Conservation (phyloP, 192 early-diverging fungal genomes). For the Globomyces pollinis-pini region DNA sequence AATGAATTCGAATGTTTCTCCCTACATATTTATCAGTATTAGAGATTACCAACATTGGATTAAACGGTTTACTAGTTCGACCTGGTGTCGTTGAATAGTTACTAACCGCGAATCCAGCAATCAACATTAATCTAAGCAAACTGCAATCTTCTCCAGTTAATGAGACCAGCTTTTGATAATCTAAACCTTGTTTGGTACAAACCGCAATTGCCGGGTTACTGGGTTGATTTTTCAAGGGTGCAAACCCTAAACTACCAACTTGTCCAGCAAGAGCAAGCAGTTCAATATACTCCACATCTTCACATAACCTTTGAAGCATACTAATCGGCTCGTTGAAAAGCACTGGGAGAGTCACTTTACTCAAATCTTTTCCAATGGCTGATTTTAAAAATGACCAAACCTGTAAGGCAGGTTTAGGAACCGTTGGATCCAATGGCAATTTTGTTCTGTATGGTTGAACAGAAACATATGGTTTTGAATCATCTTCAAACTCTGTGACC, state of each 20-base stretch:
- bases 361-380: slow-evolving; percentile 78
- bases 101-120: slow-evolving; percentile 83
- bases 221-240: not conserved
- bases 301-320: slow-evolving; percentile 79
- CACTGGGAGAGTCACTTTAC: slow-evolving; percentile 76
- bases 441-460: not conserved
- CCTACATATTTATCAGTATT: slow-evolving; percentile 17
- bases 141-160: slow-evolving; percentile 25
- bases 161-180: slow-evolving; percentile 11
- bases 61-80: slow-evolving; percentile 71
- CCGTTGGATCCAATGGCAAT: slow-evolving; percentile 27
- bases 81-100: slow-evolving; percentile 71
- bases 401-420: slow-evolving; percentile 58
- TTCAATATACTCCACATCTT: slow-evolving; percentile 73
- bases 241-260: slow-evolving; percentile 46
- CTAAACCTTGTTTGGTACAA: slow-evolving; percentile 10
- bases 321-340: slow-evolving; percentile 85
- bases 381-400: slow-evolving; percentile 84
- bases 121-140: slow-evolving; percentile 60
- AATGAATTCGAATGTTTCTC: slow-evolving; percentile 85
- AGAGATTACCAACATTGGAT: slow-evolving; percentile 63
- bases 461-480: slow-evolving; percentile 1
- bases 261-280: slow-evolving; percentile 64
- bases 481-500: not conserved
- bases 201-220: not conserved